Evolutionary conservation across 2,329 filamentous ascomycete species (phyloP).

Genomic region (Neurospora sp.): DNA sequence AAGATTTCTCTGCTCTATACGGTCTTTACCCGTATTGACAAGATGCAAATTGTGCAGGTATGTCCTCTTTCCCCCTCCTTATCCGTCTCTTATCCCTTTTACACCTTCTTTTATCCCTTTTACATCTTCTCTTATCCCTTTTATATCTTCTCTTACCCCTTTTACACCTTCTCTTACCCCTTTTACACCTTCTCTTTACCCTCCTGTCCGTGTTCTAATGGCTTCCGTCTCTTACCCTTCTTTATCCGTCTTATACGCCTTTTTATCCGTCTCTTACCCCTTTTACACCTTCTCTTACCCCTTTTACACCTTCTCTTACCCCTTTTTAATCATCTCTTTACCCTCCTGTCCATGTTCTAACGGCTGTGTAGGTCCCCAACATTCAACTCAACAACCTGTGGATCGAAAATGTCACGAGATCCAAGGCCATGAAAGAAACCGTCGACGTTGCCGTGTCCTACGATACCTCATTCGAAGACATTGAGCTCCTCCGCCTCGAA

Average conservation of each 20-base stretch:
- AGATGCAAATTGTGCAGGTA: constrained; percentile 61
- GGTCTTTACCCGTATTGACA: constrained; percentile 75
- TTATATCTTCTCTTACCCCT: too few species aligned
- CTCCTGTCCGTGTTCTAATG: too few species aligned
- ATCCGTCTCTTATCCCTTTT: too few species aligned
- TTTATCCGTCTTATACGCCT: too few species aligned
- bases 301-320: background rate
- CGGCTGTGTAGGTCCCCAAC: constrained; percentile 65
- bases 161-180: too few species aligned
- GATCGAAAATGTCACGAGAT: constrained; percentile 89
- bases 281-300: too few species aligned
- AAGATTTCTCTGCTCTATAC: constrained; percentile 91
- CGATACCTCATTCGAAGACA: constrained; percentile 80
- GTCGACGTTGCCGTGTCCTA: constrained; percentile 73
- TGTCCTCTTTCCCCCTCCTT: background rate
- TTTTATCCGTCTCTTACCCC: too few species aligned
- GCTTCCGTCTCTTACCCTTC: too few species aligned
- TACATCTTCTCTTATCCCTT: too few species aligned
- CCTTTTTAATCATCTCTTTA: background rate
- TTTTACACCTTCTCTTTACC: too few species aligned
- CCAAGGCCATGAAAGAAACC: constrained; percentile 82
- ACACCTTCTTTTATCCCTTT: too few species aligned
- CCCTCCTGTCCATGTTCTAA: constrained; percentile 16
- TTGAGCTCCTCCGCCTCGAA: constrained; percentile 74
- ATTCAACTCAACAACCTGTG: constrained; percentile 86